Evolutionary conservation across 768 basidiomycete genomes (phyloP).

Genomic region (Rhizopogon vinicolor): DNA sequence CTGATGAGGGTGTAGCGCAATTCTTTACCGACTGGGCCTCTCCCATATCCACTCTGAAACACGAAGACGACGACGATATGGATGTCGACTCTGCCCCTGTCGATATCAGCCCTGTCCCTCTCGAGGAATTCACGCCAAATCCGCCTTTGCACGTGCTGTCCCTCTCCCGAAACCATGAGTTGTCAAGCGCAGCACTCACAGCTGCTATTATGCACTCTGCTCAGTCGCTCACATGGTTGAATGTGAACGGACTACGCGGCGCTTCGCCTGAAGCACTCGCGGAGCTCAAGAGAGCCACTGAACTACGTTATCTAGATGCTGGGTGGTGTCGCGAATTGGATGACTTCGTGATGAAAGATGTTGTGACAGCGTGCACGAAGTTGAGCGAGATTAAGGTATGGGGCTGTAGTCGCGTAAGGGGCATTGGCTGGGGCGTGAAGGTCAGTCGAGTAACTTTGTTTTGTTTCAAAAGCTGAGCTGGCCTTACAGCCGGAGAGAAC

Average conservation of each 20-base stretch:
- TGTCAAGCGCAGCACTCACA: conserved; percentile 49
- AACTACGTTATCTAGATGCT: conserved; percentile 62
- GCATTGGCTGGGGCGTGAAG: conserved; percentile 39
- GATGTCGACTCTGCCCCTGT: conserved; percentile 10
- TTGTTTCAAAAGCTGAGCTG: background rate
- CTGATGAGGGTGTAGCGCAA: conserved; percentile 60
- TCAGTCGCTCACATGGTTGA: conserved; percentile 47
- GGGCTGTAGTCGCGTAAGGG: conserved; percentile 48
- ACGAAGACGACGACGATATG: conserved; percentile 15
- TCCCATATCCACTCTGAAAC: conserved; percentile 1
- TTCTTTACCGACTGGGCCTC: conserved; percentile 61
- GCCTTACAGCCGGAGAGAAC: conserved; percentile 11
- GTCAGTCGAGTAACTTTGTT: conserved; percentile 23
- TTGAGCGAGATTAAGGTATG: conserved; percentile 47
- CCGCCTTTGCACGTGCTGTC: conserved; percentile 49
- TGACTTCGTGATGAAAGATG: conserved; percentile 73
- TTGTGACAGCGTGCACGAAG: conserved; percentile 44
- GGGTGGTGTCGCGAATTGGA: conserved; percentile 84
- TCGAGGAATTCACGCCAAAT: conserved; percentile 24
- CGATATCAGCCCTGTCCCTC: background rate
- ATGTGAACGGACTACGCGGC: conserved; percentile 76
- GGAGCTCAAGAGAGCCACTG: conserved; percentile 28
- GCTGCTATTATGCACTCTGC: conserved; percentile 72
- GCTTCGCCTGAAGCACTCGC: conserved; percentile 45
- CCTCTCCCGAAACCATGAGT: conserved; percentile 56